A percentile compares a stretch with the other conserved stretches of the same genome.
phyloP scores from a whole-genome alignment of 306 rosid genomes.

The Cucumis cinereus region DNA sequence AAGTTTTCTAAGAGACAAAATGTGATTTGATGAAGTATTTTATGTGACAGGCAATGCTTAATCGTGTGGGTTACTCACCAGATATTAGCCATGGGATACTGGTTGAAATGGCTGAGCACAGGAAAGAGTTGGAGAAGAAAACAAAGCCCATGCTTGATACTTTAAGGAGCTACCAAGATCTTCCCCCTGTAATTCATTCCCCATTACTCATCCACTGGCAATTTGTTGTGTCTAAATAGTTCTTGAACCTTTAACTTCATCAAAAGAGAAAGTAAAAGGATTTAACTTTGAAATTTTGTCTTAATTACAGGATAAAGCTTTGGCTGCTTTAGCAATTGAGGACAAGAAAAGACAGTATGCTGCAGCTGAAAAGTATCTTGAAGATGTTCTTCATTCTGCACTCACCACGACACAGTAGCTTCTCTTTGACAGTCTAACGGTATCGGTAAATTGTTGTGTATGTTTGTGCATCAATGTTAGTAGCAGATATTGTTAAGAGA shows the following conservation, averaged over 20 bases:
- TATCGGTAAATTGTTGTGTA: neutral
- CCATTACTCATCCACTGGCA: neutral
- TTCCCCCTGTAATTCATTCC: slow-evolving; percentile 61
- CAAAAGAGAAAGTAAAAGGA: neutral
- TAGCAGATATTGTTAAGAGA: slow-evolving; percentile 6
- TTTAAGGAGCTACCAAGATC: slow-evolving; percentile 83
- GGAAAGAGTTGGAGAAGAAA: slow-evolving; percentile 85
- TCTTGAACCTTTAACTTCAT: neutral
- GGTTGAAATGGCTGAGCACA: slow-evolving; percentile 81
- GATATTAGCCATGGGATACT: slow-evolving; percentile 76
- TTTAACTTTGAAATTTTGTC: neutral
- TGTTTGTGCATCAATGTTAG: neutral
- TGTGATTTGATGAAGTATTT: neutral
- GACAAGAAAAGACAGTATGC: slow-evolving; percentile 88
- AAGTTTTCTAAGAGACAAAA: neutral
- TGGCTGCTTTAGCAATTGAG: slow-evolving; percentile 96
- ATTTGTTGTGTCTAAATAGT: neutral
- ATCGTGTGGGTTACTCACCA: slow-evolving; percentile 70
- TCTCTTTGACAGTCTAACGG: neutral
- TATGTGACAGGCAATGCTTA: slow-evolving; percentile 56
- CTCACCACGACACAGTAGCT: slow-evolving; percentile 41
- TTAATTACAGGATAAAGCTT: slow-evolving; percentile 70
- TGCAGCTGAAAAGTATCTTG: slow-evolving; percentile 88
- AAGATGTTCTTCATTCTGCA: slow-evolving; percentile 82
- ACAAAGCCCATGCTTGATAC: slow-evolving; percentile 89